Evolutionary conservation across 306 rosid genomes (phyloP).

Genomic region (Castanea mollissima): DNA sequence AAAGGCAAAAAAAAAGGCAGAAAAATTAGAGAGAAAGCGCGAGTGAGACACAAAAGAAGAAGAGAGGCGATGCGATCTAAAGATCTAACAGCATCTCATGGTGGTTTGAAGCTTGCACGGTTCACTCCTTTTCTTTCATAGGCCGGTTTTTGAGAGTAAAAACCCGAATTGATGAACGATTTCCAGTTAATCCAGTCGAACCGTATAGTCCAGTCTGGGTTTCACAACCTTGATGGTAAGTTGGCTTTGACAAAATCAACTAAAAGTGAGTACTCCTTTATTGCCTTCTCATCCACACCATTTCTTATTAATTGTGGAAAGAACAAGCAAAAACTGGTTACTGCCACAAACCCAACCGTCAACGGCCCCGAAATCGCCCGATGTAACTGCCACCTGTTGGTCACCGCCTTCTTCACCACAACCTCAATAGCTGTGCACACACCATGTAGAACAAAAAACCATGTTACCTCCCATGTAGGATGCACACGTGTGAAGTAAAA

Average conservation of each 20-base stretch:
- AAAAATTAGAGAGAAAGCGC: too few relatives aligned
- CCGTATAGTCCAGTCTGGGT: too few relatives aligned
- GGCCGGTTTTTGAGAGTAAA: too few relatives aligned
- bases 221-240: background rate
- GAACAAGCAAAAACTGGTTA: conserved; percentile 52
- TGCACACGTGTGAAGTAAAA: conserved; percentile 51
- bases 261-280: conserved; percentile 38
- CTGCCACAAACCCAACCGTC: conserved; percentile 41
- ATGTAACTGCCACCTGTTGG: conserved; percentile 40
- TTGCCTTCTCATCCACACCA: conserved; percentile 36
- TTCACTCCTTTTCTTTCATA: too few relatives aligned
- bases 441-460: conserved; percentile 65
- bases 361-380: conserved; percentile 30
- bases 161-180: too few relatives aligned
- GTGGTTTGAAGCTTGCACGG: too few relatives aligned
- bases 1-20: too few relatives aligned
- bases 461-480: conserved; percentile 89
- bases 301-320: conserved; percentile 58
- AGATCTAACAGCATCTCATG: too few relatives aligned
- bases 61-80: too few relatives aligned
- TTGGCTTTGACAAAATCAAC: conserved; percentile 19
- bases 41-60: too few relatives aligned
- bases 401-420: conserved; percentile 37
- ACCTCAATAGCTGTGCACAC: conserved; percentile 44
- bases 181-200: too few relatives aligned